phyloP scores from a whole-genome alignment of 75 land plant genomes.

The Sequoia sempervirens region DNA sequence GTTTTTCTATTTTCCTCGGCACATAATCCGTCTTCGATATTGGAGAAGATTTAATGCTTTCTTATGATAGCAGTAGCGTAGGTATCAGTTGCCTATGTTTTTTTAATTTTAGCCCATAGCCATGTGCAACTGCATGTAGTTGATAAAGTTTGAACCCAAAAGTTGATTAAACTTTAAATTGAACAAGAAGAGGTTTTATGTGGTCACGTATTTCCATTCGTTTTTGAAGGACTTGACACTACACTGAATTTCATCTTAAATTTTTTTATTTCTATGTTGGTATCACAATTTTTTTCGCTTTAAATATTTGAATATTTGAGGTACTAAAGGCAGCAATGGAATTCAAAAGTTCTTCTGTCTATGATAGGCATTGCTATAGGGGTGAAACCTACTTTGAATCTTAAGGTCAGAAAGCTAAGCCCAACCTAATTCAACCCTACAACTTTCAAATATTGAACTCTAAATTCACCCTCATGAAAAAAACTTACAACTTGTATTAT shows the following conservation, averaged over 20 bases:
- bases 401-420: slow-evolving; percentile 50
- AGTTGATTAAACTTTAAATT: too few species aligned
- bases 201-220: too few species aligned
- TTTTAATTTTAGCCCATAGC: neutral
- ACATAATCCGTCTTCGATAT: neutral
- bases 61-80: too few species aligned
- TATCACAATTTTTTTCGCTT: too few species aligned
- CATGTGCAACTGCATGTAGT: neutral
- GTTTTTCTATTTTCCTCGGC: neutral
- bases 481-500: neutral
- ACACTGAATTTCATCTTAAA: too few species aligned
- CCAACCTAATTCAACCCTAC: neutral
- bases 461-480: neutral
- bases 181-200: too few species aligned
- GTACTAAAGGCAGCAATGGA: too few species aligned
- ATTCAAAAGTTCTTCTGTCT: neutral
- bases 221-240: too few species aligned
- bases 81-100: neutral
- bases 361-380: slow-evolving; percentile 76
- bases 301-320: too few species aligned
- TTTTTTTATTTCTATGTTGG: too few species aligned
- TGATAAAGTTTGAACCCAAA: too few species aligned
- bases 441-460: neutral
- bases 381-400: slow-evolving; percentile 54
- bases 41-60: too few species aligned